Base-by-base conservation (phyloP, 768 basidiomycete genomes). In the Lactarius hatsudake region DNA sequence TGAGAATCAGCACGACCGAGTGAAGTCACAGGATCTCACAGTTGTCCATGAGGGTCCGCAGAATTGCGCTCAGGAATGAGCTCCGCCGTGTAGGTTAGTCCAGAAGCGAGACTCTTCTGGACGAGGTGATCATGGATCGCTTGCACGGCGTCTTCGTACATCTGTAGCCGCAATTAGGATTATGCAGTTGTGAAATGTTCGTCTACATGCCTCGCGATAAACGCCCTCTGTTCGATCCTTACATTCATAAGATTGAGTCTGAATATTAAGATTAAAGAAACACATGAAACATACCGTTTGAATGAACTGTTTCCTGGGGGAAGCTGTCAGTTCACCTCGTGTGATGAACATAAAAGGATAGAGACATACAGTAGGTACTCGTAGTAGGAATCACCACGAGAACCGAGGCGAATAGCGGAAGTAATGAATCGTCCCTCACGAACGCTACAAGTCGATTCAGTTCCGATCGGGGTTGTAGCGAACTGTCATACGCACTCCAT, bases 311-410 rank as follows among this genome's bases (percentile, higher is more conserved):
- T 93, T 93, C 61, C 86, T 76, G 58, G 62, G 45, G 40, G 62
- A 23, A n/a, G 36, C 9, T 34, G 40, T 73, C 58, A 73, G 62
- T 9, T 69, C 53, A 43, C 65, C 60, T 42, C 32, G 42, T 64
- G 42, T 30, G 17, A 20, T 38, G n/a, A 36, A 66, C 59, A 60
- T 15, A 6, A 70, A 63, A 59, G n/a, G 17, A 63, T 38, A 56
- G 18, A 69, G 18, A 76, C 85, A 79, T 68, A 91, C 90, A 95
- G 73, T 18, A 94, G 77, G 74, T 96, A 94, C 76, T 96, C 96
- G 74, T 97, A 98, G 78, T 88, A 98, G 2, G 93, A 94, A 75
- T 98, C 96, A 36, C 90, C 96, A 53, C 94, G 83, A 40, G 94
- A 94, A 32, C 96, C 96, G 26, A 98, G 84, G 15, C 95, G 87